Conservation (phyloP, 2,329 filamentous ascomycete species). For the Scolecobasidium constrictum region DNA sequence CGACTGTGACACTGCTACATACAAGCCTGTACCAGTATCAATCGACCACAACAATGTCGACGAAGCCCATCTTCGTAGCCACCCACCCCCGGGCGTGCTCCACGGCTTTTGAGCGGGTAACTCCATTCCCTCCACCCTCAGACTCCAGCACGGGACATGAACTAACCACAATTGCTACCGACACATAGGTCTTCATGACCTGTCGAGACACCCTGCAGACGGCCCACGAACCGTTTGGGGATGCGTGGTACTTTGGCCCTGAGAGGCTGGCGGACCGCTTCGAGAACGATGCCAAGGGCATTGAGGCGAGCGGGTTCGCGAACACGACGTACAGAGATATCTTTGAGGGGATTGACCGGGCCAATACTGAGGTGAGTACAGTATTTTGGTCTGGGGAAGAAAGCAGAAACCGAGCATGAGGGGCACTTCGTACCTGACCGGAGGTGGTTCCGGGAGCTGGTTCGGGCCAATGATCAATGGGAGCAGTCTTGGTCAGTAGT, state of each 20-base stretch:
- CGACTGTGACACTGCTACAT: too few species aligned
- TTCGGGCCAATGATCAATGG: too few species aligned
- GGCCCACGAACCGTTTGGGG: conserved; percentile 91
- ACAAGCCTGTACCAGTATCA: too few species aligned
- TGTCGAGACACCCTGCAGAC: conserved; percentile 70
- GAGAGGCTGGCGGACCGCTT: conserved; percentile 77
- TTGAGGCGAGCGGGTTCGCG: conserved; percentile 51
- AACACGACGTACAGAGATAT: conserved; percentile 66
- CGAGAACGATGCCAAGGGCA: conserved; percentile 50
- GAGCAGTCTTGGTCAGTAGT: too few species aligned
- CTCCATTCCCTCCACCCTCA: conserved; percentile 14
- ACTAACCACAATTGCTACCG: conserved; percentile 1
- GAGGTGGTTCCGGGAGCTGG: too few species aligned
- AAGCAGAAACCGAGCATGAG: too few species aligned
- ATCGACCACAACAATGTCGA: too few species aligned
- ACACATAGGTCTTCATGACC: conserved; percentile 74
- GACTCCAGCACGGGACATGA: conserved; percentile 12
- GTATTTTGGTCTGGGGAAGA: too few species aligned
- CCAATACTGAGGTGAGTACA: conserved; percentile 65
- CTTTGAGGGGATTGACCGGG: conserved; percentile 61
- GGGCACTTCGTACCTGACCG: conserved; percentile 3
- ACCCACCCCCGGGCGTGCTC: conserved; percentile 94
- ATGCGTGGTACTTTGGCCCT: conserved; percentile 91
- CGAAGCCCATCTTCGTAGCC: conserved; percentile 78
- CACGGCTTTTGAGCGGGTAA: conserved; percentile 89